A percentile compares a stretch with the other conserved stretches of the same genome.
Evolutionary conservation across 345 rosid genomes (phyloP).

Genomic region (Pseudoturritis turrita): DNA sequence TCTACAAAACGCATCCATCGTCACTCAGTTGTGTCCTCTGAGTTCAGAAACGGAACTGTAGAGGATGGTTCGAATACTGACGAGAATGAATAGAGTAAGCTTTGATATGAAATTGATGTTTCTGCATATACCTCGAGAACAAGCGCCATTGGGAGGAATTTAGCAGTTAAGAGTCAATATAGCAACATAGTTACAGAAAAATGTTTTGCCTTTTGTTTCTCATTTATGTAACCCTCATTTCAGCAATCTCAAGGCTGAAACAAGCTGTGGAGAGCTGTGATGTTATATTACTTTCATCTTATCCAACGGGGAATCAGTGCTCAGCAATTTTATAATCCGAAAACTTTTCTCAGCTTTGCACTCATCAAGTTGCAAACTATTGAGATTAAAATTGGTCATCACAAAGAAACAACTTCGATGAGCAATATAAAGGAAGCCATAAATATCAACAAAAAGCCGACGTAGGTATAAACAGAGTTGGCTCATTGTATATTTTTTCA

Average conservation of each 20-base stretch:
- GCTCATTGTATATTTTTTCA: background rate
- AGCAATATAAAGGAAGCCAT: constrained; percentile 2
- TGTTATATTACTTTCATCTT: constrained; percentile 8
- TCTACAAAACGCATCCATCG: constrained; percentile 35
- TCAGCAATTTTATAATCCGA: constrained; percentile 11
- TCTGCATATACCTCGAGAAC: constrained; percentile 1
- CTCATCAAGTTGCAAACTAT: constrained; percentile 3
- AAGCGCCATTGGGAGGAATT: background rate
- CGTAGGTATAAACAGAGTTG: constrained; percentile 14
- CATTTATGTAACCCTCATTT: background rate
- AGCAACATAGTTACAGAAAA: constrained; percentile 18
- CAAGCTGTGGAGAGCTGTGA: constrained; percentile 7
- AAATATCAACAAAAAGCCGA: constrained; percentile 1
- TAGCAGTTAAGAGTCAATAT: constrained; percentile 21
- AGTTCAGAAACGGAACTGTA: constrained; percentile 27
- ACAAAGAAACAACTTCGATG: background rate
- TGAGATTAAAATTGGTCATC: background rate
- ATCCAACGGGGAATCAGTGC: background rate
- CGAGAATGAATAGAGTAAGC: constrained; percentile 3
- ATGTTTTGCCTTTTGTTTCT: constrained; percentile 24
- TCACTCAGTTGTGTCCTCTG: constrained; percentile 22
- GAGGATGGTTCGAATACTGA: constrained; percentile 28
- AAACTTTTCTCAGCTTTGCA: constrained; percentile 14
- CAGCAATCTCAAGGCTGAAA: constrained; percentile 8
- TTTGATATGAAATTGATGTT: background rate